These are phyloP conservation scores for Aspergillus steynii DNA, from an alignment of 495 filamentous ascomycete species.

Conservation along the genomic window DNA sequence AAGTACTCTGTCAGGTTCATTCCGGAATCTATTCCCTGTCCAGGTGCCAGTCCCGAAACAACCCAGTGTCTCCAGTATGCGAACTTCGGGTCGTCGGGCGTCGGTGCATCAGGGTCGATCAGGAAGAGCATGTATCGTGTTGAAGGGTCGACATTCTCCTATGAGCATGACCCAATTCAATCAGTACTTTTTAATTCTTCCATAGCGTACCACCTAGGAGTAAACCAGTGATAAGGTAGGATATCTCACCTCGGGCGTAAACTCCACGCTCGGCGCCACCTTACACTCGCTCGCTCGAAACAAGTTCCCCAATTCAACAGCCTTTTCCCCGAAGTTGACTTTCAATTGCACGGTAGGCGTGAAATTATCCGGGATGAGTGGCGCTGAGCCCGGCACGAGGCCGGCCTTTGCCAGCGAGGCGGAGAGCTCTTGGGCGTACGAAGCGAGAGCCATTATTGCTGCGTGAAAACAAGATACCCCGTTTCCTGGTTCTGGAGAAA, in stretches of 20 bases:
- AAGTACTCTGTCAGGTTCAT: slow-evolving; percentile 18
- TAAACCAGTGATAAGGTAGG: neutral
- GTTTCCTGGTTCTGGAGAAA: too few relatives aligned
- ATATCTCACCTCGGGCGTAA: slow-evolving; percentile 11
- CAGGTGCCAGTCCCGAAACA: slow-evolving; percentile 9
- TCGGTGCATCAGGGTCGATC: slow-evolving; percentile 19
- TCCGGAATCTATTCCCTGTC: neutral
- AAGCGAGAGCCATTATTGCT: neutral
- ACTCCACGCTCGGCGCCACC: slow-evolving; percentile 12
- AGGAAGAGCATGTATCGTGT: slow-evolving; percentile 19
- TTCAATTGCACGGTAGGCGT: slow-evolving; percentile 8
- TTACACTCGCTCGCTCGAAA: slow-evolving; percentile 19
- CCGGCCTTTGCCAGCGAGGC: slow-evolving; percentile 9
- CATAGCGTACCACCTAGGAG: too few relatives aligned
- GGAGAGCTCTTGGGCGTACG: slow-evolving; percentile 5
- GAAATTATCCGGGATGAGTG: slow-evolving; percentile 15
- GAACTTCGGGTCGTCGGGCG: slow-evolving; percentile 22
- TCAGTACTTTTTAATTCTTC: too few relatives aligned
- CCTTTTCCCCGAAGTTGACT: slow-evolving; percentile 11
- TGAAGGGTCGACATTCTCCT: neutral
- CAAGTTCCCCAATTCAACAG: slow-evolving; percentile 11
- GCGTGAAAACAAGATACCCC: too few relatives aligned
- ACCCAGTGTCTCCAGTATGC: slow-evolving; percentile 25
- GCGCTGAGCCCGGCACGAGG: slow-evolving; percentile 9
- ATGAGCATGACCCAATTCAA: neutral